Evolutionary conservation across 73 alveolate genomes (phyloP), one percentile per base, ranked within the genome.

Genomic region (Tetrahymena borealis): DNA sequence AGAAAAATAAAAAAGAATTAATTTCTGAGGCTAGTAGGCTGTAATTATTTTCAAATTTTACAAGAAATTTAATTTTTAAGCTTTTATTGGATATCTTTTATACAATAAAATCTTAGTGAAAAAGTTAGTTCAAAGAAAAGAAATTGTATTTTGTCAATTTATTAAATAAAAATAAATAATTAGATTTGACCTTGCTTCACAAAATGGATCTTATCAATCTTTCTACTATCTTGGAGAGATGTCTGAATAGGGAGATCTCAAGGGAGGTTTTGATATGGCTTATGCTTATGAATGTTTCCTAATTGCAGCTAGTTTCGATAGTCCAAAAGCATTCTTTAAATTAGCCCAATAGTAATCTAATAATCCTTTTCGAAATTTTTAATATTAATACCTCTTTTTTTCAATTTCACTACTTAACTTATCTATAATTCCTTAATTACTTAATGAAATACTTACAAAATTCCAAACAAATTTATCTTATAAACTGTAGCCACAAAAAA

Each of bases 231-330:
- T 92, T 15, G 95, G 95, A 60, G 95, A 92, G 38, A 35, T 92
- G 85, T 90, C 95, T 35, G 95, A 92, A 38, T 39, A 79, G 77
- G 95, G 95, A n/a, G 95, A 92, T 60, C 43, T 85, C 37, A 91
- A 91, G 10, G 95, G 95, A 60, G 95, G 95, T 36, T 78, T 92
- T 38, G 95, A 92, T 92, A 33, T 92, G 7, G 78, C 60, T 78
- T 92, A 78, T 38, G 95, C 95, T 18, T 38, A 78, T 1, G 95
- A 92, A 39, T 92, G 95, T 39, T 92, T 78, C 36, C 78, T 39
- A 10, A 92, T 92, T 16, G 95, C 95, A 35, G 95, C 95, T 6
- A 91, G 92, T 16, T 91, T 35, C 31, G 94, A 91, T 36, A 91
- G 32, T 42, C 91, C 94, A 33, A 33, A 40, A 60, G 94, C 94